Base-by-base conservation (phyloP, 352 stramenopile genomes). In the Phytophthora litchii region DNA sequence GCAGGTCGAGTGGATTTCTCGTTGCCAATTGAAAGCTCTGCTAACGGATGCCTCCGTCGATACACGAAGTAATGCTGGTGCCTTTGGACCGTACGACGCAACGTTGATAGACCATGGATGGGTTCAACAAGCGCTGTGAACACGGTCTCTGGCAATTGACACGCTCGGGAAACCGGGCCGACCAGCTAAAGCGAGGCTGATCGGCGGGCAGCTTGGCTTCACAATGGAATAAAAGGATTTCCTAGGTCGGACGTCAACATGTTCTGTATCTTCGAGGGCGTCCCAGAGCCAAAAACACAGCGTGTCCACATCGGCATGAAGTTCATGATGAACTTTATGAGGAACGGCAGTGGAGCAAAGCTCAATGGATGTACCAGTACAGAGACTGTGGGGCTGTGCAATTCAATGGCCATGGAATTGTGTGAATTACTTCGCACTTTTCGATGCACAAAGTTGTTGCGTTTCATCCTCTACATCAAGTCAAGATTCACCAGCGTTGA, bases 401-500 rank as follows among this genome's bases (percentile, higher is more conserved):
- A 45, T 57, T 63, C 44, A 57, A 41, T 41, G 38, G 35, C 19
- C 41, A 11, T 32, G 14, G 54, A 13, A 27, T 27, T 27, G 23
- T 27, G 23, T 46, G 29, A 63, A 63, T 45, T 64, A 55, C 44
- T 62, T 23, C 54, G 25, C 23, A 19, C 2, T 55, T 56, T 42
- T 23, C 29, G 4, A 29, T 58, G 20, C 32, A n/a, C 16, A 25
- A 36, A 56, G 34, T 27, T 32, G 35, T 63, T 63, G 54, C 54
- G 54, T 56, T 62, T 63, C 54, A 63, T 40, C 43, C n/a, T 47
- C 25, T 41, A 46, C 37, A 35, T 19, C 54, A 49, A 49, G 54
- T 19, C 54, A 49, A 49, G 54, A 55, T 54, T 54, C 54, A 27
- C 23, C 23, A 27, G 23, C 3, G 23, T 27, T 27, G 3, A 27